Percentiles rank a stretch among this genome's conserved stretches.
These are phyloP conservation scores for Wallacemonas collosoma DNA, from an alignment of 208 protist species.

Conservation along the genomic window DNA sequence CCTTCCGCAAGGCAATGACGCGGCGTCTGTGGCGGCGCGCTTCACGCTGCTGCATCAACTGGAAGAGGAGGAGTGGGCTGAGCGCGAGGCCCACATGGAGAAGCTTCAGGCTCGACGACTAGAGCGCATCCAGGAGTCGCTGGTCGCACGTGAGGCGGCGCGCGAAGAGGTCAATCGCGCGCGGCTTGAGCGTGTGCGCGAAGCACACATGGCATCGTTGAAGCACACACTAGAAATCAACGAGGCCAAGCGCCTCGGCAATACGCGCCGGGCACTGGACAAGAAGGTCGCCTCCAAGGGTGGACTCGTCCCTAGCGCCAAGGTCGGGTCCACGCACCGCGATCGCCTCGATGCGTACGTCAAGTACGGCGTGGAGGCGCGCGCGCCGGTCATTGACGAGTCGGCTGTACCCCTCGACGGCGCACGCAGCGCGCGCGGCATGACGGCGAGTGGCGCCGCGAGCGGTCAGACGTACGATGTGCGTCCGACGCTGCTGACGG, in stretches of 20 bases:
- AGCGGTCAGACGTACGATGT: constrained; percentile 73
- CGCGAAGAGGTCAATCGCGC: constrained; percentile 57
- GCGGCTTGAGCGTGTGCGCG: constrained; percentile 66
- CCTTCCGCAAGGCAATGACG: constrained; percentile 56
- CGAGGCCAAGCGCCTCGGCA: constrained; percentile 50
- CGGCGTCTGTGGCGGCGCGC: constrained; percentile 49
- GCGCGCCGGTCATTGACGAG: constrained; percentile 11
- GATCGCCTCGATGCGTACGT: constrained; percentile 57
- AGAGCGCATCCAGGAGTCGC: constrained; percentile 44
- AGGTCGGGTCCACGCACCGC: neutral
- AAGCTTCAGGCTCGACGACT: constrained; percentile 78
- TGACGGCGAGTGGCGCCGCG: neutral
- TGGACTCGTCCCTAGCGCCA: constrained; percentile 8
- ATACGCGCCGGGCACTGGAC: constrained; percentile 28
- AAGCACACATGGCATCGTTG: constrained; percentile 44
- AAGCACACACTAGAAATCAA: constrained; percentile 45
- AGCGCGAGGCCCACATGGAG: constrained; percentile 79
- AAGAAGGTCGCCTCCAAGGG: constrained; percentile 22
- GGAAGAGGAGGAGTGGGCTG: constrained; percentile 86
- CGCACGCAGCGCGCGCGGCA: neutral
- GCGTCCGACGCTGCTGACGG: constrained; percentile 71
- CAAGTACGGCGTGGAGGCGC: constrained; percentile 33
- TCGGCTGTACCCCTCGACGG: neutral
- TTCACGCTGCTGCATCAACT: constrained; percentile 66
- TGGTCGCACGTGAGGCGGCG: constrained; percentile 66